Evolutionary conservation across 768 basidiomycete species (phyloP), one percentile per base, ranked within the genome.

Genomic region (Mycena latifolia): DNA sequence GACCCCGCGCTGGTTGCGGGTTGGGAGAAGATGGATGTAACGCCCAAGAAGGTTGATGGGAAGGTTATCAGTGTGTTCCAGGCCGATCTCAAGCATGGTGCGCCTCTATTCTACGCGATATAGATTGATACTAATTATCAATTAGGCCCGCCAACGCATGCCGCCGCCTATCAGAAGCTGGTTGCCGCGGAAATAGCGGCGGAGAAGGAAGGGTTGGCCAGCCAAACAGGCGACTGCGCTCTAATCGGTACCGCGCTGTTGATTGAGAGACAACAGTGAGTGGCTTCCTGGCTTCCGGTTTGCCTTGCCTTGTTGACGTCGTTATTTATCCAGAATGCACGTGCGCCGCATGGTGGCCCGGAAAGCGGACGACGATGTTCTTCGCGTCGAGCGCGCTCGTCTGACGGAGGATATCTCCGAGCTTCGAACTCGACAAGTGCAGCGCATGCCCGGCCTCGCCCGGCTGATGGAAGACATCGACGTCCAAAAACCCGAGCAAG

Each of bases 121-220:
- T n/a, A n/a, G n/a, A n/a, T n/a, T n/a, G n/a, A n/a, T n/a, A n/a
- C n/a, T 33, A n/a, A 2, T n/a, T 11, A 8, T 3, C 10, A 14
- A 14, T 4, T 3, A 61, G 60, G 54, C 2, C 66, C 66, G 1
- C 66, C 66, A 20, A 67, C 61, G 2, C 52, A 63, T 9, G 53
- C 61, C 5, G 54, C 24, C 5, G 55, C 61, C 14, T 67, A 67
- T 28, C 37, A 7, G 24, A 58, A 61, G 45, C 31, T 65, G 0
- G 3, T 67, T 17, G 14, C 20, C 1, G 65, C 53, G 0, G 52
- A 60, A n/a, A 12, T 53, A 22, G 61, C 15, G 15, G 41, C 24
- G 5, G 55, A 64, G 43, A 8, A 8, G 14, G 28, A 17, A 4
- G 25, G 2, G 1, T 9, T 3, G 1, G 46, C 2, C 1, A 37